phyloP scores from a whole-genome alignment of 1,284 basidiomycete genomes.

The Boletus nobilissimus region DNA sequence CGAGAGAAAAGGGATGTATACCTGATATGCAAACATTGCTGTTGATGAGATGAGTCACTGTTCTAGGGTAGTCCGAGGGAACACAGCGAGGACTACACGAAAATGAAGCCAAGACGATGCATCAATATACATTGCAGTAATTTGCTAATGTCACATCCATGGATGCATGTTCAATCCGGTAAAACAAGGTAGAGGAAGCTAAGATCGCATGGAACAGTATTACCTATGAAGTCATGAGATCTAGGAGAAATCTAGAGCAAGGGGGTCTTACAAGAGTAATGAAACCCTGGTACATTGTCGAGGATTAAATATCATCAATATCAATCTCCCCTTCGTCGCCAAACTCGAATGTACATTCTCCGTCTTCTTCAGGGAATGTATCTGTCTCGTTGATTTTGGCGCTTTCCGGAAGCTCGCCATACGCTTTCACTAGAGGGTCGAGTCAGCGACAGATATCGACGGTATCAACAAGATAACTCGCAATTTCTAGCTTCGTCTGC shows the following conservation, averaged over 20 bases:
- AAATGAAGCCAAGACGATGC: constrained; percentile 25
- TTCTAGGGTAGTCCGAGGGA: constrained; percentile 4
- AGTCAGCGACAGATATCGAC: constrained; percentile 3
- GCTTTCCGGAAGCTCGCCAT: constrained; percentile 97
- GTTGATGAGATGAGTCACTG: constrained; percentile 50
- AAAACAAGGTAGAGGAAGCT: constrained; percentile 24
- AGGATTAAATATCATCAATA: constrained; percentile 77
- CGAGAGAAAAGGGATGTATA: constrained; percentile 78
- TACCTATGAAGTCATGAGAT: constrained; percentile 26
- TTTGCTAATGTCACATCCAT: constrained; percentile 43
- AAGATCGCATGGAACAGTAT: constrained; percentile 23
- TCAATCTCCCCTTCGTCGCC: constrained; percentile 87
- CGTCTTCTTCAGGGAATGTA: constrained; percentile 90
- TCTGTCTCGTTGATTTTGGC: constrained; percentile 99
- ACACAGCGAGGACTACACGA: constrained; percentile 11
- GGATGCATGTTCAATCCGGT: constrained; percentile 28
- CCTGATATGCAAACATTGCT: constrained; percentile 76
- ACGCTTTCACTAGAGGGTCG: constrained; percentile 81
- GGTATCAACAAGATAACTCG: constrained; percentile 43
- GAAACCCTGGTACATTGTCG: constrained; percentile 23
- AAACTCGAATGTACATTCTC: constrained; percentile 89
- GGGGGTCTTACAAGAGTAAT: constrained; percentile 28
- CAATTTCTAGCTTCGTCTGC: constrained; percentile 91
- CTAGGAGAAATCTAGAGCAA: neutral
- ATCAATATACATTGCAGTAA: constrained; percentile 30